Conservation (phyloP, 2,329 filamentous ascomycete genomes). For the Aspergillus ruber region DNA sequence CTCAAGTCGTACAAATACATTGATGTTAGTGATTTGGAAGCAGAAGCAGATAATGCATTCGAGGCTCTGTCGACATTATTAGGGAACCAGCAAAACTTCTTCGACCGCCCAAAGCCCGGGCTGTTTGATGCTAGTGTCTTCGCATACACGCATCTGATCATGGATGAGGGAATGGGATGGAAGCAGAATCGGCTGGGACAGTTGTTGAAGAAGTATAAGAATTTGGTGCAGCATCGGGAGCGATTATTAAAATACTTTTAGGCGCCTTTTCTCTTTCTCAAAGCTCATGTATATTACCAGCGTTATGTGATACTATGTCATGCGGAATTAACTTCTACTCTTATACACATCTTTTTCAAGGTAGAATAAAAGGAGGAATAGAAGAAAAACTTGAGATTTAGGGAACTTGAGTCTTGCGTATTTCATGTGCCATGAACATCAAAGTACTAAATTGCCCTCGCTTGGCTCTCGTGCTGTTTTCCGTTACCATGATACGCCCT, state of each 20-base stretch:
- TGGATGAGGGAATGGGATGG: slow-evolving; percentile 61
- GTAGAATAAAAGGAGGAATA: too few relatives aligned
- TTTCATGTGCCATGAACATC: too few relatives aligned
- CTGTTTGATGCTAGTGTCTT: slow-evolving; percentile 86
- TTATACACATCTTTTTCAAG: too few relatives aligned
- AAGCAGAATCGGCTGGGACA: slow-evolving; percentile 54
- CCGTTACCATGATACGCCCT: too few relatives aligned
- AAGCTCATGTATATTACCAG: neutral
- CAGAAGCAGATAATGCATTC: slow-evolving; percentile 57
- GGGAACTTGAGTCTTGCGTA: too few relatives aligned
- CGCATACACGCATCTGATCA: slow-evolving; percentile 75
- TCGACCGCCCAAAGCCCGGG: slow-evolving; percentile 52
- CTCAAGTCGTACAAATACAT: slow-evolving; percentile 53
- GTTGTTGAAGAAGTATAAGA: slow-evolving; percentile 51
- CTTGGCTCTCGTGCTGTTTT: too few relatives aligned
- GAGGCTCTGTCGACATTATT: slow-evolving; percentile 55
- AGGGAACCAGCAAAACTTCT: slow-evolving; percentile 56
- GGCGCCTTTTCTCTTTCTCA: neutral
- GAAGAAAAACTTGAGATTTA: too few relatives aligned
- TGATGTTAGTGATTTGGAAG: slow-evolving; percentile 52
- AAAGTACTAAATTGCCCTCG: too few relatives aligned
- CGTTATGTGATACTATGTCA: neutral
- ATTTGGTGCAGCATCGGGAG: slow-evolving; percentile 60
- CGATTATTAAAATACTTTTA: slow-evolving; percentile 52
- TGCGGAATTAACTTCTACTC: slow-evolving; percentile 4